A percentile compares a stretch with the other conserved stretches of the same genome.
Conservation (phyloP, 352 stramenopile species). For the Lagenidium sp. region DNA sequence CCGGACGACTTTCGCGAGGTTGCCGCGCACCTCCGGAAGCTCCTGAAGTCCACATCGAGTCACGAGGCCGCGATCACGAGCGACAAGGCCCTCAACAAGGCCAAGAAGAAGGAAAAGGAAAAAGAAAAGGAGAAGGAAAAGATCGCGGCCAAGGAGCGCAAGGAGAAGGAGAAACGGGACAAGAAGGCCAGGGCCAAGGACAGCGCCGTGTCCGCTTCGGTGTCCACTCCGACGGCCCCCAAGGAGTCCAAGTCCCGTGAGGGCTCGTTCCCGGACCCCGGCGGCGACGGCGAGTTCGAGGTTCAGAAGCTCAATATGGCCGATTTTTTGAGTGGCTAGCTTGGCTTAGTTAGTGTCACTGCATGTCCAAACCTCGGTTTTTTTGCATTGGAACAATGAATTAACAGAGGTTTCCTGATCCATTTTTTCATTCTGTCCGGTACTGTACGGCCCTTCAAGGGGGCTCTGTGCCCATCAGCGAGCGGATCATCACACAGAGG, state of each 20-base stretch:
- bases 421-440: too few species aligned
- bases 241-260: conserved; percentile 28
- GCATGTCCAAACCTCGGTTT: too few species aligned
- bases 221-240: neutral
- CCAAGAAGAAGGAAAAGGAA: conserved; percentile 27
- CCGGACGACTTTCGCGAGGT: conserved; percentile 19
- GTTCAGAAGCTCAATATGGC: conserved; percentile 75
- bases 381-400: too few species aligned
- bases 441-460: too few species aligned
- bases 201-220: conserved; percentile 2
- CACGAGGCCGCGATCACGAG: conserved; percentile 30
- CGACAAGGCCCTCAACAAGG: conserved; percentile 32
- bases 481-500: too few species aligned
- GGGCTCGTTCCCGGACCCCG: conserved; percentile 28
- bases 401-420: too few species aligned
- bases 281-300: conserved; percentile 39
- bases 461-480: too few species aligned
- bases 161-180: conserved; percentile 4
- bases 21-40: conserved; percentile 45
- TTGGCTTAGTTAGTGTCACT: too few species aligned
- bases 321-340: conserved; percentile 44
- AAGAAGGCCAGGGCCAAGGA: conserved; percentile 27
- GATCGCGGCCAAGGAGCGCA: conserved; percentile 23
- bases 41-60: conserved; percentile 53
- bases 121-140: conserved; percentile 14